Evolutionary conservation across 176 grass and related monocot genomes (phyloP), one percentile per base, ranked within the genome.

Genomic region (Hyparrhenia diplandra): DNA sequence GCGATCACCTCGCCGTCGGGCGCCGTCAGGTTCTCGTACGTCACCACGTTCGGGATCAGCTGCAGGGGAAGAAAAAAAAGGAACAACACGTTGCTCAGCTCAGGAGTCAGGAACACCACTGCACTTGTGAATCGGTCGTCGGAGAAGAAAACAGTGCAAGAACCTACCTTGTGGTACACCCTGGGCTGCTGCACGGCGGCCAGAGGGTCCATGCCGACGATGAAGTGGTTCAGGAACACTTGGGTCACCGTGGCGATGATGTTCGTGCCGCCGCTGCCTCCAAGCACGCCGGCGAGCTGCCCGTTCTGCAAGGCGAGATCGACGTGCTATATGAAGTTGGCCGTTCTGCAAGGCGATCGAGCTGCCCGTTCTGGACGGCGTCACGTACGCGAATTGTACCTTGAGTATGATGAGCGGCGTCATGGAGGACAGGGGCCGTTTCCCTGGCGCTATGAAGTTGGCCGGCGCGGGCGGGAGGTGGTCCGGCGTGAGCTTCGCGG

Each of bases 181-280:
- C 95, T 94, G 64, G 95, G 87, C 32, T 84, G 77, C 54, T 87
- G 81, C 29, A 98, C 92, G 47, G 95, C 92, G 39, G 70, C 71
- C 20, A 95, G 86, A 28, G 95, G 95, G 71, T 87, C 32, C 92
- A 94, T 93, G 72, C 86, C 90, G 27, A 89, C 66, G 28, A 98
- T 14, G 77, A 98, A 98, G 67, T 98, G 92, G 72, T 98, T 98
- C 27, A 98, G 46, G 69, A 98, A 98, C 2, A 94, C 90, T 67
- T 98, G 89, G 1, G 51, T 34, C 29, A 94, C 90, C 2, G 88
- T 77, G 13, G 88, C 10, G 64, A 98, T 93, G 62, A 98, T 98
- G 60, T 93, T 77, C 10, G 87, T 41, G 0, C 95, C 95, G 0
- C 95, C 95, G 37, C 95, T 98, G 62, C 35, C 95, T 14, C 95